Conservation (phyloP, 306 rosid species). For the Rosa persica region DNA sequence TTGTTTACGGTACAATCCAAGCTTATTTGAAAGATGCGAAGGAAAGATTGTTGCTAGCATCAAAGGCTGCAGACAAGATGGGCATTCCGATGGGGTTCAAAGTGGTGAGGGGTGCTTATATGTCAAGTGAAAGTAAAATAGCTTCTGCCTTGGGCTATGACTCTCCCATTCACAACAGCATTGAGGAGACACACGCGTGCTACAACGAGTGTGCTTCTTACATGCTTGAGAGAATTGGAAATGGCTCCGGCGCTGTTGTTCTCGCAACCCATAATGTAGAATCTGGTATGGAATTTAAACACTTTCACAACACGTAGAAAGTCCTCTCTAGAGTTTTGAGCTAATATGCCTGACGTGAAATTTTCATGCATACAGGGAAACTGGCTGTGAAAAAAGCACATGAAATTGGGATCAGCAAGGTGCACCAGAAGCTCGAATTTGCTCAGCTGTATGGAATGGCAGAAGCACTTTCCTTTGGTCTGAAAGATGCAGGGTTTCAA, state of each 20-base stretch:
- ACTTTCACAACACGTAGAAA: background rate
- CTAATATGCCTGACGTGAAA: background rate
- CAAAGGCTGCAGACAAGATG: constrained; percentile 57
- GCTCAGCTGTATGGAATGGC: constrained; percentile 94
- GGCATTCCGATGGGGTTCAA: constrained; percentile 75
- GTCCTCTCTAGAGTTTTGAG: background rate
- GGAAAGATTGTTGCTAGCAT: constrained; percentile 50
- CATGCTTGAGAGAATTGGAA: constrained; percentile 65
- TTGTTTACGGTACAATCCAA: constrained; percentile 70
- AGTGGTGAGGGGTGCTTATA: constrained; percentile 90
- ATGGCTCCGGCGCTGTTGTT: constrained; percentile 60
- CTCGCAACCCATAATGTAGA: constrained; percentile 88
- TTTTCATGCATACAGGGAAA: constrained; percentile 46
- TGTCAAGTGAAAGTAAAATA: constrained; percentile 62
- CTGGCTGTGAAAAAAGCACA: constrained; percentile 70
- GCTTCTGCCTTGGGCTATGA: constrained; percentile 60
- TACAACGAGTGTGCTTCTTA: constrained; percentile 63
- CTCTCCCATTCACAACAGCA: constrained; percentile 73
- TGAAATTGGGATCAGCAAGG: constrained; percentile 72
- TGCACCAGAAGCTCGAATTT: constrained; percentile 72
- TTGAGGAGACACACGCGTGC: constrained; percentile 70
- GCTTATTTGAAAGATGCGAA: constrained; percentile 82
- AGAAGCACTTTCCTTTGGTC: constrained; percentile 76
- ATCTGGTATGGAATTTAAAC: constrained; percentile 51
- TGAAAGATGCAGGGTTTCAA: constrained; percentile 87